A percentile compares a stretch with the other conserved stretches of the same genome.
These are phyloP conservation scores for Globisporangium carolinianum DNA, from an alignment of 352 stramenopile species.

Conservation along the genomic window DNA sequence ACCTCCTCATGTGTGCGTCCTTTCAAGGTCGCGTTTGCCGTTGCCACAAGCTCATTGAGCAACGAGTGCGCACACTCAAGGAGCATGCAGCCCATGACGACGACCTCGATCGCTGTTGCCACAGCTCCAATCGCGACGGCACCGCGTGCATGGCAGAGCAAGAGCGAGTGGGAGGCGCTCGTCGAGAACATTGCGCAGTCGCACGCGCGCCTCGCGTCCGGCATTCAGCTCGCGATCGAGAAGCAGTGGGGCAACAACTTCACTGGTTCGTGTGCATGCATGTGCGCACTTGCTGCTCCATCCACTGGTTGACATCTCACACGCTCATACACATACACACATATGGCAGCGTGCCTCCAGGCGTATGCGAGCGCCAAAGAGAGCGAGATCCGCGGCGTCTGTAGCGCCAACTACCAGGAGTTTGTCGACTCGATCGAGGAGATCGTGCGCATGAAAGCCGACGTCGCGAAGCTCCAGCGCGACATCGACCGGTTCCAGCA, in stretches of 20 bases:
- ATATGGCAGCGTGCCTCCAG: constrained; percentile 37
- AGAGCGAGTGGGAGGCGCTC: constrained; percentile 65
- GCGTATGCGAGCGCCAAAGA: constrained; percentile 56
- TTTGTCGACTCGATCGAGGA: constrained; percentile 81
- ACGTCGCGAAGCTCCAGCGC: constrained; percentile 57
- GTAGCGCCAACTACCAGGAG: constrained; percentile 71
- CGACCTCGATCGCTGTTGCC: neutral
- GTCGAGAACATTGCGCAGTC: constrained; percentile 82
- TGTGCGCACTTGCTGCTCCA: neutral
- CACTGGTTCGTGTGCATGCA: constrained; percentile 21
- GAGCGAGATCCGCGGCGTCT: constrained; percentile 69
- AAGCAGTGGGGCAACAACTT: constrained; percentile 80
- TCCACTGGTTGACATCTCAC: too few relatives aligned
- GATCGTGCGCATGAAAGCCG: constrained; percentile 74
- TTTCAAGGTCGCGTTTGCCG: neutral
- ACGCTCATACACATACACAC: neutral
- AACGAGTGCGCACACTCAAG: too few relatives aligned
- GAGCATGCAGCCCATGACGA: neutral
- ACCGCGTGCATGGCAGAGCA: constrained; percentile 47
- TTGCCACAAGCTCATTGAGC: too few relatives aligned
- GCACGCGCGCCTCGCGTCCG: constrained; percentile 50
- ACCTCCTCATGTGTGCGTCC: neutral
- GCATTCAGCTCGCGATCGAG: constrained; percentile 75
- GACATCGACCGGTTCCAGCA: constrained; percentile 67
- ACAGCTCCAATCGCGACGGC: neutral